Base-by-base conservation (phyloP, 257 asterid genomes). In the Rhazya stricta region DNA sequence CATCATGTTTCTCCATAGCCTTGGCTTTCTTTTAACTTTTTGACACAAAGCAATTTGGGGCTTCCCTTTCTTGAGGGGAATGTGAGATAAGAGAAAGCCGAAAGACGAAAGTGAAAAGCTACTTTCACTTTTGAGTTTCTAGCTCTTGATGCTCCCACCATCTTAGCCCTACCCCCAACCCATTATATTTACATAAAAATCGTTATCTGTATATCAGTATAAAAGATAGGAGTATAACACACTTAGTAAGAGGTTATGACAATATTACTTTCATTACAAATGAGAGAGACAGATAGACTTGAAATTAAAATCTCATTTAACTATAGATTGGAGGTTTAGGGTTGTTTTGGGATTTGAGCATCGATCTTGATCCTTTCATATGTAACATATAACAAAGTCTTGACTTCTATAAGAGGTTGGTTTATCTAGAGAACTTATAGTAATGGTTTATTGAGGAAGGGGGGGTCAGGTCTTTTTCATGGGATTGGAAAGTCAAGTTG, bases 71-170 rank as follows among this genome's bases (percentile, higher is more conserved):
- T 62, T 58, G 71, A 46, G 75, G 45, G 70, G 80, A 76, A 67
- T 32, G 72, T 70, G 84, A 51, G 72, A 77, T 45, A 54, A 67
- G 63, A 58, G 70, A 69, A 62, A 39, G 57, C 36, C 39, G 37
- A 57, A 75, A 66, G 68, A 57, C 74, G 43, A 43, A 51, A 79
- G 81, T 65, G 69, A 82, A 85, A 83, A 81, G 81, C 65, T 45
- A 69, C 74, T 78, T 84, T 81, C 72, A 77, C 80, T 78, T 83
- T 83, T 67, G 48, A 15, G 66, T 50, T 73, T 56, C 46, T n/a
- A 34, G 74, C 30, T 18, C 63, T 50, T 37, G 81, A 60, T 73
- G 76, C 62, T 57, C 76, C 84, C 79, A 73, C 79, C 68, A 60
- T 73, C 76, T 69, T 77, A 42, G 72, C 46, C 57, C 73, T 75